These are phyloP conservation scores for Kodamaea derodonti DNA, from an alignment of 1,139 yeast genomes.

Conservation along the genomic window DNA sequence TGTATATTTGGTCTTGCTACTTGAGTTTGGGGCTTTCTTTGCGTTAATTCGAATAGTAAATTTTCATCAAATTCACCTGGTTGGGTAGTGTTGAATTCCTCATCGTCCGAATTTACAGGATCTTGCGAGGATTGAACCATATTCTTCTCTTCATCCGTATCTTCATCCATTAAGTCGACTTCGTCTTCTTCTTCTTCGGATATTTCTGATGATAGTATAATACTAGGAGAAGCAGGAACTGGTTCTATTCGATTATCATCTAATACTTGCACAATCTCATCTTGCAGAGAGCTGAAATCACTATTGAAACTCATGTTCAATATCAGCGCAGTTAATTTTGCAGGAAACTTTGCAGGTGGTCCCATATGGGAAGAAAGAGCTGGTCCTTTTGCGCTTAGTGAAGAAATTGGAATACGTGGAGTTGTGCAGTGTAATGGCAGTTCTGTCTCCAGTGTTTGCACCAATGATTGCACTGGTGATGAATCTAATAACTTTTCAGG, in stretches of 20 bases:
- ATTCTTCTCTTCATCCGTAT: background rate
- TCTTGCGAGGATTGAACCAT: background rate
- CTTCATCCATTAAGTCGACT: background rate
- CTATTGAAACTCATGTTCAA: conserved; percentile 9
- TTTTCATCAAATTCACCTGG: conserved; percentile 11
- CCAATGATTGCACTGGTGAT: background rate
- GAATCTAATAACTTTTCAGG: no score
- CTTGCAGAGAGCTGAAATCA: conserved; percentile 6
- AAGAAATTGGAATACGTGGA: no score
- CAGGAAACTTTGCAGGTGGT: background rate
- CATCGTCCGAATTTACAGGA: background rate
- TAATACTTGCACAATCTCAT: no score
- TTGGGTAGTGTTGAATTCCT: conserved; percentile 4
- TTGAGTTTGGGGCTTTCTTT: conserved; percentile 3
- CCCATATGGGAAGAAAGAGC: background rate
- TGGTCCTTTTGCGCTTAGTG: background rate
- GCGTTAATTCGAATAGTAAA: conserved; percentile 10
- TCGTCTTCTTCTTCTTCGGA: conserved; percentile 12
- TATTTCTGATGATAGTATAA: background rate
- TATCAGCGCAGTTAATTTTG: conserved; percentile 5
- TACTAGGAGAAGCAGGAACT: background rate
- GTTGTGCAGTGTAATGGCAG: no score
- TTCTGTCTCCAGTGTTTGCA: background rate
- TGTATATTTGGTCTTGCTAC: background rate
- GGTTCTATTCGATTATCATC: background rate